These are phyloP conservation scores for Coccinonectria pachysandricola DNA, from an alignment of 2,329 filamentous ascomycete genomes.

Conservation along the genomic window DNA sequence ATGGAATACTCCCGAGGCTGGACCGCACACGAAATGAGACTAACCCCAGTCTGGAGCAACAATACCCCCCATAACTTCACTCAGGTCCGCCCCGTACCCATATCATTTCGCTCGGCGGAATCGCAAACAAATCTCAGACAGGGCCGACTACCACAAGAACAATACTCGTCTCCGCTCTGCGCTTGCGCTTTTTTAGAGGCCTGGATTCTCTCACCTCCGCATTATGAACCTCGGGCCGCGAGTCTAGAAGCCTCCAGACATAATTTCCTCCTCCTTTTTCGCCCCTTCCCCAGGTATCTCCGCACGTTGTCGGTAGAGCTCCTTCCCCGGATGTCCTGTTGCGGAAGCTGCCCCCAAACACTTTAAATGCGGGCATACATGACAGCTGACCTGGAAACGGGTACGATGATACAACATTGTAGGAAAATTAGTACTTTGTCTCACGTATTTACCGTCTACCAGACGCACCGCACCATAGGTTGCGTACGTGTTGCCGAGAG, in stretches of 20 bases:
- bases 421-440: too few relatives aligned
- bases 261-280: slow-evolving; percentile 3
- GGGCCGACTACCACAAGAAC: slow-evolving; percentile 1
- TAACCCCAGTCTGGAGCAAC: too few relatives aligned
- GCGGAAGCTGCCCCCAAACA: slow-evolving; percentile 5
- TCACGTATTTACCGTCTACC: too few relatives aligned
- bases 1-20: slow-evolving; percentile 11
- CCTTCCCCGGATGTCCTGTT: slow-evolving; percentile 6
- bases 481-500: too few relatives aligned
- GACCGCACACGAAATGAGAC: too few relatives aligned
- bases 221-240: slow-evolving; percentile 1
- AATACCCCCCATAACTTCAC: slow-evolving; percentile 12
- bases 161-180: too few relatives aligned
- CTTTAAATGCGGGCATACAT: too few relatives aligned
- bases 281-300: slow-evolving; percentile 6
- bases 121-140: slow-evolving; percentile 1
- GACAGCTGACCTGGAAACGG: too few relatives aligned
- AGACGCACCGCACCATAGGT: too few relatives aligned
- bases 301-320: slow-evolving; percentile 11
- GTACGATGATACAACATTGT: too few relatives aligned
- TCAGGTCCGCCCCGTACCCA: slow-evolving; percentile 12
- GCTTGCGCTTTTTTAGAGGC: too few relatives aligned
- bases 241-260: slow-evolving; percentile 7
- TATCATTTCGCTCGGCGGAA: slow-evolving; percentile 11
- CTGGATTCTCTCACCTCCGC: slow-evolving; percentile 4